Base-by-base conservation (phyloP, 164 flowering plant genomes). In the Vitis labrusca region DNA sequence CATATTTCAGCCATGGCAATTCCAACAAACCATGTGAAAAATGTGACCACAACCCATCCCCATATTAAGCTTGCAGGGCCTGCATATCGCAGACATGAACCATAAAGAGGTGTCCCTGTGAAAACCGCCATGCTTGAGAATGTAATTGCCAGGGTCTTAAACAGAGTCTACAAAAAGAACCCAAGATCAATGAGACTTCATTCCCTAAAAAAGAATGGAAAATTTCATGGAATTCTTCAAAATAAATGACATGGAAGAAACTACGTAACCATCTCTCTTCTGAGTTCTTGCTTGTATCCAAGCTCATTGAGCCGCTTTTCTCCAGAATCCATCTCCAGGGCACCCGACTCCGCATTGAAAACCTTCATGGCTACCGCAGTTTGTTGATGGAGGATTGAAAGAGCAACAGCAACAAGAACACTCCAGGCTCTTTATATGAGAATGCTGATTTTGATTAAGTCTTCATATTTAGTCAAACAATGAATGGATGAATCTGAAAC, bases 21-120 rank as follows among this genome's bases (percentile, higher is more conserved):
- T 5, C 83, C 83, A 16, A 80, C 83, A 69, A 80, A 80, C 78
- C 78, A 80, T 48, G 83, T 80, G 74, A 80, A 80, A 67, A 80
- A 80, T 1, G 75, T 58, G 65, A 77, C 80, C 2, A 68, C 80
- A 5, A 68, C 59, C 80, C 80, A 80, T 55, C 83, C 83, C 83
- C 83, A 80, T 12, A 80, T 56, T 44, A 80, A n/a, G 68, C 49
- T 49, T 29, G 82, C 82, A 2, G 80, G 82, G 12, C 82, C 80
- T 48, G 80, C 80, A 65, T 77, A 74, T 2, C 49, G 72, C 52
- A 80, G 68, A 68, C 78, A 71, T 0, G 54, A 66, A 2, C 83
- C 83, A 50, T 80, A 80, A 8, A 80, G 76, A 1, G 83, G 83
- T 2, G 80, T 76, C 30, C 83, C 80, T 1, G 55, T 65, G 64